Conservation (phyloP, 2,329 filamentous ascomycete genomes). For the Bipolaris gigantea region DNA sequence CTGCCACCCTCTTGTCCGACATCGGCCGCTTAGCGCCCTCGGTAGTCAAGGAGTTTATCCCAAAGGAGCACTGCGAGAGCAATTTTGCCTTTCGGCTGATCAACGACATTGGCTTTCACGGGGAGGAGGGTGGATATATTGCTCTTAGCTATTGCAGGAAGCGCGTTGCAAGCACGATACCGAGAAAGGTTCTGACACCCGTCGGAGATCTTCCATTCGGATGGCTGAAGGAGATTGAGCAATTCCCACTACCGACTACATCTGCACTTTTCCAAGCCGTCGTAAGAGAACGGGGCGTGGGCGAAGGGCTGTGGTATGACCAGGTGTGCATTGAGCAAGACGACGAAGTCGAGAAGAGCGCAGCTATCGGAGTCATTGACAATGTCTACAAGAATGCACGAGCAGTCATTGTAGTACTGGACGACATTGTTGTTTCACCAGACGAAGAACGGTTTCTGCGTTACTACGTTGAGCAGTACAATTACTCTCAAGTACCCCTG, state of each 20-base stretch:
- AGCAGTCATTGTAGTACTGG: constrained; percentile 46
- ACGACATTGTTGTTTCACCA: constrained; percentile 44
- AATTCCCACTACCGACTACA: constrained; percentile 47
- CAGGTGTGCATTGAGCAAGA: constrained; percentile 51
- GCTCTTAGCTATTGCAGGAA: constrained; percentile 51
- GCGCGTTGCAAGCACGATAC: constrained; percentile 28
- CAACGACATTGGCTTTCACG: constrained; percentile 35
- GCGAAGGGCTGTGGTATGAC: constrained; percentile 51
- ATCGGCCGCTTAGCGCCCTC: constrained; percentile 33
- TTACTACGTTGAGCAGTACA: constrained; percentile 46
- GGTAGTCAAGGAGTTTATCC: constrained; percentile 36
- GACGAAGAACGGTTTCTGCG: constrained; percentile 44
- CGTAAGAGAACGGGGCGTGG: constrained; percentile 41
- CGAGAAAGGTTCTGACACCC: constrained; percentile 28
- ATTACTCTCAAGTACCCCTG: constrained; percentile 19
- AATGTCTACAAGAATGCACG: constrained; percentile 49
- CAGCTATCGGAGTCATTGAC: constrained; percentile 48
- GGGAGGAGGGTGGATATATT: constrained; percentile 46
- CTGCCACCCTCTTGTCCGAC: constrained; percentile 29
- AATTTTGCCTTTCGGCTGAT: constrained; percentile 46
- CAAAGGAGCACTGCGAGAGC: constrained; percentile 24
- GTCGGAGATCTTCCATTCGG: constrained; percentile 40
- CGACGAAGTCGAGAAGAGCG: constrained; percentile 44
- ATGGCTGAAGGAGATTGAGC: constrained; percentile 37
- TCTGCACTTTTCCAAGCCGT: constrained; percentile 47